Evolutionary conservation across 129 eudicot species (phyloP).

Genomic region (Arctium minus): DNA sequence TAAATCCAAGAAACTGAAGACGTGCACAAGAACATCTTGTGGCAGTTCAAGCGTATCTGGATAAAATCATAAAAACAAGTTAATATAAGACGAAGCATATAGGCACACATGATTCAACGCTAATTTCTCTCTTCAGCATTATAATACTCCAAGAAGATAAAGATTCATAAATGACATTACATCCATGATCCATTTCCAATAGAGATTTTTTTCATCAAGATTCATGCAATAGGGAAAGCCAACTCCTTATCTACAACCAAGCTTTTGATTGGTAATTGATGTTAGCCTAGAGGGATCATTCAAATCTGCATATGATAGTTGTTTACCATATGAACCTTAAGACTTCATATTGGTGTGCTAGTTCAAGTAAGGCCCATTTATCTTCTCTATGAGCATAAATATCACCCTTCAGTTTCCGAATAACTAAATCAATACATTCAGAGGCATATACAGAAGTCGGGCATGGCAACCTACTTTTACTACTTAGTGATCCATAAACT

Average conservation of each 20-base stretch:
- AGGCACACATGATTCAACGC: not conserved
- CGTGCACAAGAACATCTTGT: constrained; percentile 67
- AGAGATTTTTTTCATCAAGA: not conserved
- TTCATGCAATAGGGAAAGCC: too few relatives aligned
- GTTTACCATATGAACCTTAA: too few relatives aligned
- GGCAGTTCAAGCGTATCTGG: constrained; percentile 53
- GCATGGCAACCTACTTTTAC: not conserved
- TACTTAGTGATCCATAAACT: not conserved
- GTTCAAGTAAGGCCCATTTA: not conserved
- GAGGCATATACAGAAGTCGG: too few relatives aligned
- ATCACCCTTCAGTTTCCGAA: not conserved
- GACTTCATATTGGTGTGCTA: too few relatives aligned
- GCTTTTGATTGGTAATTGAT: too few relatives aligned
- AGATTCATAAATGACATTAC: too few relatives aligned
- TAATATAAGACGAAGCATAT: not conserved
- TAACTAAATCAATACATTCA: not conserved
- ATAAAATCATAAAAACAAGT: not conserved
- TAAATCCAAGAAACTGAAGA: constrained; percentile 80
- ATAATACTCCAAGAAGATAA: not conserved
- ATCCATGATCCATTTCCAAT: too few relatives aligned
- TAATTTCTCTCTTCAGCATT: too few relatives aligned
- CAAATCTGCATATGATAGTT: too few relatives aligned
- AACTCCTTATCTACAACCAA: too few relatives aligned
- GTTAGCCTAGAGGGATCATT: too few relatives aligned
- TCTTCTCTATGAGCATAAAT: not conserved